Conservation (phyloP, 805 yeast genomes). For the Naumovozyma dairenensis region DNA sequence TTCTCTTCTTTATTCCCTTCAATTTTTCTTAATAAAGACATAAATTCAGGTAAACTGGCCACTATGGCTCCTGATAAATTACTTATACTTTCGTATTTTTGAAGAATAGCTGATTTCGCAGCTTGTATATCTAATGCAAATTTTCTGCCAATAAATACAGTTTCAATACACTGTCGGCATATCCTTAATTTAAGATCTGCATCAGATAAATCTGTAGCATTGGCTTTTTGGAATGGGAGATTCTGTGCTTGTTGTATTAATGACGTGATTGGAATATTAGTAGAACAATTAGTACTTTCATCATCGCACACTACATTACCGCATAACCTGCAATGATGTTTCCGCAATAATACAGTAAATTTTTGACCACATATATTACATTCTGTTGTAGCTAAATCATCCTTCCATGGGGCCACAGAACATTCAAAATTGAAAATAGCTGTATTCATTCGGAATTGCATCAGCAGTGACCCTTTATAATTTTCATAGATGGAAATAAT, state of each 20-base stretch:
- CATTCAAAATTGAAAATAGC: slow-evolving; percentile 35
- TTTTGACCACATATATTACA: slow-evolving; percentile 56
- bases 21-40: slow-evolving; percentile 28
- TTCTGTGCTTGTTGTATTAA: slow-evolving; percentile 20
- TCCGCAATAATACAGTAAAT: slow-evolving; percentile 53
- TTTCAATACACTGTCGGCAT: slow-evolving; percentile 61
- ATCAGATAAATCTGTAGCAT: slow-evolving; percentile 12
- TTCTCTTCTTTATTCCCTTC: slow-evolving; percentile 23
- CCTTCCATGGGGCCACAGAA: slow-evolving; percentile 56
- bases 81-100: slow-evolving; percentile 34
- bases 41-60: slow-evolving; percentile 35
- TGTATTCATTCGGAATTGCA: slow-evolving; percentile 18
- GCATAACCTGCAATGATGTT: slow-evolving; percentile 89
- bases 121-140: slow-evolving; percentile 32
- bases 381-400: slow-evolving; percentile 34
- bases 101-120: slow-evolving; percentile 31
- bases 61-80: slow-evolving; percentile 32
- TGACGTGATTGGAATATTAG: slow-evolving; percentile 45
- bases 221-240: slow-evolving; percentile 13
- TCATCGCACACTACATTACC: slow-evolving; percentile 77
- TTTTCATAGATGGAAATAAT: slow-evolving; percentile 19
- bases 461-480: slow-evolving; percentile 16
- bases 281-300: slow-evolving; percentile 53
- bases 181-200: slow-evolving; percentile 39
- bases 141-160: slow-evolving; percentile 47